These are phyloP conservation scores for Citrullus colocynthis DNA, from an alignment of 306 rosid species.

Conservation along the genomic window DNA sequence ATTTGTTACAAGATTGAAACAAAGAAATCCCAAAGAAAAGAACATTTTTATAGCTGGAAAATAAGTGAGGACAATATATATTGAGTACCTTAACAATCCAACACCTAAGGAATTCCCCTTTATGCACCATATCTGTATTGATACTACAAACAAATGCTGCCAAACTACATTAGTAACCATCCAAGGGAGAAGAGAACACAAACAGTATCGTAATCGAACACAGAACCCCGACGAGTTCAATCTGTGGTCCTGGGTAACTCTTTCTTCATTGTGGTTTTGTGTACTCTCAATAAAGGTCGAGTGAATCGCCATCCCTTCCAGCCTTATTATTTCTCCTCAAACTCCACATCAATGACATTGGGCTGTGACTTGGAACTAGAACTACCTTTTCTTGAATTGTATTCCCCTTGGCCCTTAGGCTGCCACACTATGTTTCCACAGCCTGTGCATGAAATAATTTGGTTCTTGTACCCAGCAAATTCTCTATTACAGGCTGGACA, in stretches of 20 bases:
- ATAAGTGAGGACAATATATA: not conserved
- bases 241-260: not conserved
- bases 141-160: slow-evolving; percentile 10
- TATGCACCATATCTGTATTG: slow-evolving; percentile 1
- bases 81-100: not conserved
- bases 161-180: not conserved
- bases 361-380: slow-evolving; percentile 54
- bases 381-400: slow-evolving; percentile 34
- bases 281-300: not conserved
- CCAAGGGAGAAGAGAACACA: not conserved
- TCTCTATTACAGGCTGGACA: slow-evolving; percentile 88
- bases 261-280: not conserved
- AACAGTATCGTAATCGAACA: not conserved
- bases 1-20: not conserved
- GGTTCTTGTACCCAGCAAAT: slow-evolving; percentile 78
- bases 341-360: slow-evolving; percentile 79
- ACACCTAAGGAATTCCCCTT: not conserved
- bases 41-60: not conserved
- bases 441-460: slow-evolving; percentile 53
- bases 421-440: slow-evolving; percentile 97
- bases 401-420: slow-evolving; percentile 49
- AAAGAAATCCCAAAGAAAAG: not conserved
- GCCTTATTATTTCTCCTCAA: slow-evolving; percentile 69
- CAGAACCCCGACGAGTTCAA: not conserved
- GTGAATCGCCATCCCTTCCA: not conserved